Percentiles rank a stretch among this genome's conserved stretches.
These are phyloP conservation scores for Vitis riparia DNA, from an alignment of 164 flowering plant species.

Conservation along the genomic window DNA sequence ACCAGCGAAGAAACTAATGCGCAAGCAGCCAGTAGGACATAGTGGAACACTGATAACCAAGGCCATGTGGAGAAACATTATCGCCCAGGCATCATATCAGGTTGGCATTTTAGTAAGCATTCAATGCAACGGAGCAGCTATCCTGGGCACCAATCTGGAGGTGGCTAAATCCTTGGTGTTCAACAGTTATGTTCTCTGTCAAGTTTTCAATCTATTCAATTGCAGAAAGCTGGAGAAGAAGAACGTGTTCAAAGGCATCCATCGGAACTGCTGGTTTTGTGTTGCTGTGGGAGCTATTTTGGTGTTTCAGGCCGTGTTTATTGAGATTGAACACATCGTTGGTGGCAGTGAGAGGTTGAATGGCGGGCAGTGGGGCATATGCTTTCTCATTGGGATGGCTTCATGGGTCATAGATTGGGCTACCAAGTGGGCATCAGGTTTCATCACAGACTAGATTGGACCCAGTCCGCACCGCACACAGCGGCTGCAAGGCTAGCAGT, in stretches of 20 bases:
- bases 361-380: slow-evolving; percentile 11
- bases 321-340: not conserved
- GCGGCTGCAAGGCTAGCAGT: too few relatives aligned
- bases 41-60: not conserved
- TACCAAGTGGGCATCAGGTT: not conserved
- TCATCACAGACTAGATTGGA: not conserved
- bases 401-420: slow-evolving; percentile 8
- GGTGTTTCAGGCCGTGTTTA: slow-evolving; percentile 8
- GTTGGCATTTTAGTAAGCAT: slow-evolving; percentile 1
- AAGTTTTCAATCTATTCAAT: slow-evolving; percentile 19
- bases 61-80: slow-evolving; percentile 16
- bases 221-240: slow-evolving; percentile 13
- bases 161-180: slow-evolving; percentile 10
- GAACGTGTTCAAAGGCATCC: slow-evolving; percentile 17
- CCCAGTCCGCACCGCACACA: too few relatives aligned
- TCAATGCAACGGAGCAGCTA: slow-evolving; percentile 9
- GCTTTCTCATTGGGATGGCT: not conserved
- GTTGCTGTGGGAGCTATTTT: not conserved
- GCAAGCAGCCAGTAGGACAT: too few relatives aligned
- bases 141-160: not conserved
- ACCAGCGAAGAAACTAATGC: too few relatives aligned
- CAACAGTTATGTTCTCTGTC: slow-evolving; percentile 19
- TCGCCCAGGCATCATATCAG: slow-evolving; percentile 12
- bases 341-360: not conserved
- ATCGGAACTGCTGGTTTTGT: slow-evolving; percentile 6